Conservation (phyloP, 768 basidiomycete genomes). For the Chalciporus chontae region DNA sequence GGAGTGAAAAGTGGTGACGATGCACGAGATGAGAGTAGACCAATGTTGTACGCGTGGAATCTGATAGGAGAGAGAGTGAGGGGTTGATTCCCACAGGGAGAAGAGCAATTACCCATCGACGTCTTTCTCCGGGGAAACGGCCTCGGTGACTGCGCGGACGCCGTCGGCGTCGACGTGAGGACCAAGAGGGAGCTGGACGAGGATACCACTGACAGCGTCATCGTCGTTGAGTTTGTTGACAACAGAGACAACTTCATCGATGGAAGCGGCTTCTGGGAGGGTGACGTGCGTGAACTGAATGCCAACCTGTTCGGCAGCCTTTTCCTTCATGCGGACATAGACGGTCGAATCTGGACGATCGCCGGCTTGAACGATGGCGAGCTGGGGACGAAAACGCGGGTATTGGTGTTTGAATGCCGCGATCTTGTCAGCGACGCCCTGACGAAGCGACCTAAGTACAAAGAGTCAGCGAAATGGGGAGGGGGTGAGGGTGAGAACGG, state of each 20-base stretch:
- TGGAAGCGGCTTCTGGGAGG: constrained; percentile 62
- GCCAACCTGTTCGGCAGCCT: constrained; percentile 92
- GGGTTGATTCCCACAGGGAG: constrained; percentile 8
- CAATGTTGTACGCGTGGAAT: constrained; percentile 98
- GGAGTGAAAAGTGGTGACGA: constrained; percentile 87
- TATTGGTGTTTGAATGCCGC: constrained; percentile 55
- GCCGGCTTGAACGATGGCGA: constrained; percentile 94
- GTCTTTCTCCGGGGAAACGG: constrained; percentile 91
- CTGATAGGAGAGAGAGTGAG: constrained; percentile 36
- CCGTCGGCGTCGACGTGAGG: constrained; percentile 76
- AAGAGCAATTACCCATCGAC: constrained; percentile 77
- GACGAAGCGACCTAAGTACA: constrained; percentile 67
- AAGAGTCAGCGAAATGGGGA: constrained; percentile 7
- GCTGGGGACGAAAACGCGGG: constrained; percentile 88
- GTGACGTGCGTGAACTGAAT: constrained; percentile 81
- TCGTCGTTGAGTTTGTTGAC: constrained; percentile 85
- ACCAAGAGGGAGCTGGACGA: constrained; percentile 94
- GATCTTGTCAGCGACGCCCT: constrained; percentile 70
- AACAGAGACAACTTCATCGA: constrained; percentile 69
- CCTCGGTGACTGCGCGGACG: constrained; percentile 91
- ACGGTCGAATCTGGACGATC: constrained; percentile 84
- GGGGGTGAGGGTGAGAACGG: constrained; percentile 12
- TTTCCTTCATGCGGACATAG: constrained; percentile 97
- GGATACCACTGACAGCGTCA: constrained; percentile 76
- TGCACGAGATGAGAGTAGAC: constrained; percentile 87